phyloP scores from a whole-genome alignment of 1,139 yeast species.

The Kodamaea derodonti region DNA sequence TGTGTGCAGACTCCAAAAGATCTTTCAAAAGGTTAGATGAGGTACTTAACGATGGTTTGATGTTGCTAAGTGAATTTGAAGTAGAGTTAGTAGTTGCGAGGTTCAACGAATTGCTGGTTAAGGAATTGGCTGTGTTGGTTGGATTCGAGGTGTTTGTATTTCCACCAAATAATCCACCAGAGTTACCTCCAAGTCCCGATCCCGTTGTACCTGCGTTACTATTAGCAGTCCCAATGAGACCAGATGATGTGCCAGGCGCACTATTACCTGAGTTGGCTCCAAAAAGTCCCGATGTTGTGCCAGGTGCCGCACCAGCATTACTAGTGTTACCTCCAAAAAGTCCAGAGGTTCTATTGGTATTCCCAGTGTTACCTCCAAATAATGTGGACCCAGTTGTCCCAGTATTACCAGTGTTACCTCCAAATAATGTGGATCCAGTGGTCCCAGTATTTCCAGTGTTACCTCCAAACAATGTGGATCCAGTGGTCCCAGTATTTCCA shows the following conservation, averaged over 20 bases:
- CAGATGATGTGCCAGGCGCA: not conserved
- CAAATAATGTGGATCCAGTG: conserved; percentile 1
- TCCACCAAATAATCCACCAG: conserved; percentile 5
- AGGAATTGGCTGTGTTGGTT: no score
- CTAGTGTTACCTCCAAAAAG: conserved; percentile 3
- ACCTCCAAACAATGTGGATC: conserved; percentile 1
- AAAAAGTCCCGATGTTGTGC: conserved; percentile 2
- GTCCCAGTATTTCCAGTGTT: conserved; percentile 2
- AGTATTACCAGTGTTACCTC: conserved; percentile 1
- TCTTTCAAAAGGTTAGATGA: conserved; percentile 45
- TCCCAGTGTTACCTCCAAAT: not conserved
- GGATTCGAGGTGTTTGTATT: not conserved
- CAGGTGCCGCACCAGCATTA: not conserved
- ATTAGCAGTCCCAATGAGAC: not conserved
- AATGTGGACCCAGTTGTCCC: conserved; percentile 3
- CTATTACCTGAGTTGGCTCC: conserved; percentile 1
- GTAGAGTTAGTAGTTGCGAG: conserved; percentile 1
- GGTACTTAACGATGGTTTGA: not conserved
- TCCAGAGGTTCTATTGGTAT: conserved; percentile 1
- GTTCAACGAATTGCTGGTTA: no score
- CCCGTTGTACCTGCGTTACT: no score
- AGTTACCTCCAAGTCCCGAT: no score
- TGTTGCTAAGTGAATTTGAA: not conserved
- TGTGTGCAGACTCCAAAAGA: conserved; percentile 65
- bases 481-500: conserved; percentile 3